These are phyloP conservation scores for Colletotrichum gloeosporioides DNA, from an alignment of 2,329 filamentous ascomycete species.

Conservation along the genomic window DNA sequence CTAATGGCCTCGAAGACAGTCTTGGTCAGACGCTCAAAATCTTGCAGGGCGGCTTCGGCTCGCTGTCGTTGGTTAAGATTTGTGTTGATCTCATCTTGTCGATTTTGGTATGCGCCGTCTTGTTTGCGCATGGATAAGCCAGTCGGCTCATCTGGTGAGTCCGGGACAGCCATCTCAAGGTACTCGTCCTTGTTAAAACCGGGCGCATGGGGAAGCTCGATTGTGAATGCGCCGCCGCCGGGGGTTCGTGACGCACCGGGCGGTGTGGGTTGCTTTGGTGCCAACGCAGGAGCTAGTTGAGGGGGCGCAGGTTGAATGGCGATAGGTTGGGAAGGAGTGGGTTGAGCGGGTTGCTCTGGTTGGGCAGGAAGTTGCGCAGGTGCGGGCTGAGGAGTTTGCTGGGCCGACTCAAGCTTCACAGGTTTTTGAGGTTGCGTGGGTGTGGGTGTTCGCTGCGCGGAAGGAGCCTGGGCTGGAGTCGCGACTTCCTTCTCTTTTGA, in stretches of 20 bases:
- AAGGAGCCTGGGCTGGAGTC: neutral
- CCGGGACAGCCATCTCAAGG: conserved; percentile 43
- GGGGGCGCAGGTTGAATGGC: neutral
- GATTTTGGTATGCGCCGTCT: conserved; percentile 42
- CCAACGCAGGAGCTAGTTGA: neutral
- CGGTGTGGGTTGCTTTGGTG: neutral
- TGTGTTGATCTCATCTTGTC: conserved; percentile 62
- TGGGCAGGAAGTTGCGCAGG: neutral
- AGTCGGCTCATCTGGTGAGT: conserved; percentile 50
- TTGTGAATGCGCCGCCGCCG: conserved; percentile 37
- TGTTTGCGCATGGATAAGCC: conserved; percentile 57
- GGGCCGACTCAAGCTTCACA: neutral
- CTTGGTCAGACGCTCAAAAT: conserved; percentile 72
- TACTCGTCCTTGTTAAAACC: conserved; percentile 60
- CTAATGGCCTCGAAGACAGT: conserved; percentile 82
- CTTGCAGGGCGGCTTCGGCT: conserved; percentile 74
- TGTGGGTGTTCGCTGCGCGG: neutral
- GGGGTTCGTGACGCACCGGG: neutral
- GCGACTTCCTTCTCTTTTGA: neutral
- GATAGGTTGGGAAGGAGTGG: neutral
- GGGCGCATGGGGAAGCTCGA: conserved; percentile 50
- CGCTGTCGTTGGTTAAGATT: conserved; percentile 82
- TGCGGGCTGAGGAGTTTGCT: neutral
- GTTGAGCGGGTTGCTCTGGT: neutral
- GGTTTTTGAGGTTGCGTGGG: neutral